A percentile compares a stretch with the other conserved stretches of the same genome.
These are phyloP conservation scores for Trifolium repens DNA, from an alignment of 306 rosid genomes.

Conservation along the genomic window DNA sequence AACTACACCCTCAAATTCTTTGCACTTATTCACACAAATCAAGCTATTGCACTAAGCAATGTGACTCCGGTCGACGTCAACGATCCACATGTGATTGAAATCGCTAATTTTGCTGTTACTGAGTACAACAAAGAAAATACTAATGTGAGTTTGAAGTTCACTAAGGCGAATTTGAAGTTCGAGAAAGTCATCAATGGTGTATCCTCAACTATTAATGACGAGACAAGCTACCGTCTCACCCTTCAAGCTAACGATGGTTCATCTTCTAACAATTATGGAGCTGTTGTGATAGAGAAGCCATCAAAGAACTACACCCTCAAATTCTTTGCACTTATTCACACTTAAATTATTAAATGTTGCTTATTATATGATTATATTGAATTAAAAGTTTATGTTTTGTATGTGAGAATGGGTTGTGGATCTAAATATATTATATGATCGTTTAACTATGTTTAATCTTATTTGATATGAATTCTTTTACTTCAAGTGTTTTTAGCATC, in stretches of 20 bases:
- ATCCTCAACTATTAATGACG: not conserved
- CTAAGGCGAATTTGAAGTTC: not conserved
- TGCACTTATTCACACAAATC: not conserved
- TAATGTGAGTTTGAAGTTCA: not conserved
- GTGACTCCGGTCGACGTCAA: not conserved
- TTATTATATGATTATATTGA: too few species aligned
- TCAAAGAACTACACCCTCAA: constrained; percentile 38
- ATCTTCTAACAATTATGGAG: constrained; percentile 26
- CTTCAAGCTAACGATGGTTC: constrained; percentile 29
- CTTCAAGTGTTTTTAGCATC: too few species aligned
- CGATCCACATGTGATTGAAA: not conserved
- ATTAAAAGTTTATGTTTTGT: too few species aligned
- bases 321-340: not conserved
- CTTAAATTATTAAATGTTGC: not conserved
- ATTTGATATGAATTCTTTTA: too few species aligned
- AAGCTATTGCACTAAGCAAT: not conserved
- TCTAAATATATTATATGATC: too few species aligned
- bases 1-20: constrained; percentile 29
- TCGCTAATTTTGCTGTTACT: not conserved
- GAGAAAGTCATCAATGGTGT: not conserved
- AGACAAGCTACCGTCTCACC: constrained; percentile 23
- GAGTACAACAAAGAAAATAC: not conserved
- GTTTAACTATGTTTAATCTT: too few species aligned
- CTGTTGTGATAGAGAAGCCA: constrained; percentile 43
- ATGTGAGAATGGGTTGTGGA: too few species aligned